Base-by-base conservation (phyloP, 257 asterid genomes). In the Scutellaria minor region DNA sequence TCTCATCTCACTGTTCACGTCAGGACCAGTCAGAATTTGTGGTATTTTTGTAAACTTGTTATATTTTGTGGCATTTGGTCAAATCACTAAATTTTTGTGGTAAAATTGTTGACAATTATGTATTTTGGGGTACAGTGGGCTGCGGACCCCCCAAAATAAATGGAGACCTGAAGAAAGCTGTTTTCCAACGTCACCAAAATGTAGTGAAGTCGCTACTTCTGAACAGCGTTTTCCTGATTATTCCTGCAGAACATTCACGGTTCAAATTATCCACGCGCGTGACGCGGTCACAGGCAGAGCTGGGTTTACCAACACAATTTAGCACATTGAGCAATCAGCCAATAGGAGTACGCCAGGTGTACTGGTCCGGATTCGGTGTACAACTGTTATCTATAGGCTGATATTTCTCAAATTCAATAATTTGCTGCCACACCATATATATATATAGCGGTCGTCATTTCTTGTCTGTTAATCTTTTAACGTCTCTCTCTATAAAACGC, bases 391-490 rank as follows among this genome's bases (percentile, higher is more conserved):
- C 37, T n/a, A 60, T 65, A 74, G 67, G 31, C 42, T 9, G 7
- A 44, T 7, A 55, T 55, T 55, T 74, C 78, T 42, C 6, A 44
- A 24, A 9, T 48, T 68, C 72, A 60, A 72, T 68, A 61, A 46
- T 46, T 73, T 53, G 50, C 58, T 64, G 53, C 66, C 71, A 45
- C 64, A 20, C 56, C 44, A 13, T 54, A 40, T 63, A 60, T 64
- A 73, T 73, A 51, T 63, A 63, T 53, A 56, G 77, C 15, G 44
- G 64, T 60, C 64, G 24, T 46, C 22, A 9, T 14, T 52, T 10
- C 27, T 7, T 20, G 0, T 18, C 39, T 3, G 27, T 24, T 45
- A 9, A 8, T 31, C 27, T 68, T 67, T 52, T 10, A 39, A 35
- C 41, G 5, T 37, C 7, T 6, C 40, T 4, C 39, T 52, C 62